phyloP scores from a whole-genome alignment of 2,329 filamentous ascomycete species.

The Aspergillus viridinutans region DNA sequence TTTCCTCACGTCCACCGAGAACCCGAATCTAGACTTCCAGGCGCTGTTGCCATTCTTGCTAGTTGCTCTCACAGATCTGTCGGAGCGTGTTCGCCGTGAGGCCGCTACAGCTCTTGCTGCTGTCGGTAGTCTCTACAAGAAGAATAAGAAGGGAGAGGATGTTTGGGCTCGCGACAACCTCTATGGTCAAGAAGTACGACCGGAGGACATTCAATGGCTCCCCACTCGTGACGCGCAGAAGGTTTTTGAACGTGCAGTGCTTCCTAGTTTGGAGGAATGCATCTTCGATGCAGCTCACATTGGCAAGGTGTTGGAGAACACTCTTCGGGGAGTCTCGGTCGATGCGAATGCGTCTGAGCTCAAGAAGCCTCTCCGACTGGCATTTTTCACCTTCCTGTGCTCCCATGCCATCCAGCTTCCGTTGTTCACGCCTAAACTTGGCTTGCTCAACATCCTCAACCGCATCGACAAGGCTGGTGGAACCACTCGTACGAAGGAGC shows the following conservation, averaged over 20 bases:
- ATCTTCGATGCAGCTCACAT: slow-evolving; percentile 73
- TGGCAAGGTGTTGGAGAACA: slow-evolving; percentile 56
- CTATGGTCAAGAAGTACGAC: slow-evolving; percentile 56
- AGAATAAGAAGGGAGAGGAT: slow-evolving; percentile 42
- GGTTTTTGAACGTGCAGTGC: slow-evolving; percentile 62
- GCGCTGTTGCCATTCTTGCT: slow-evolving; percentile 77
- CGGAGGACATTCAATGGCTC: slow-evolving; percentile 53
- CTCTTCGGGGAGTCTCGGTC: slow-evolving; percentile 51
- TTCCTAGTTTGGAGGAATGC: slow-evolving; percentile 78
- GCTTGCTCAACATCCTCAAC: slow-evolving; percentile 68
- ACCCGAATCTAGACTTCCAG: slow-evolving; percentile 64
- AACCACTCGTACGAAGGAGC: slow-evolving; percentile 65
- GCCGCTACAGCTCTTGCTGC: slow-evolving; percentile 64
- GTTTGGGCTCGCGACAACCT: slow-evolving; percentile 61
- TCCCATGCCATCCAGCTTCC: slow-evolving; percentile 69
- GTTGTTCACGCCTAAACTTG: slow-evolving; percentile 63
- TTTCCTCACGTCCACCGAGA: slow-evolving; percentile 48
- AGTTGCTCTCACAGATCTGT: slow-evolving; percentile 68
- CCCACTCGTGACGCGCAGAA: slow-evolving; percentile 54
- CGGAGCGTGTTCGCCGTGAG: slow-evolving; percentile 70
- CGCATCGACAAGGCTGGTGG: slow-evolving; percentile 67
- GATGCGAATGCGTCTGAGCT: slow-evolving; percentile 49
- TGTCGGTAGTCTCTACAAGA: slow-evolving; percentile 50
- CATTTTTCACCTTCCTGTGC: slow-evolving; percentile 67
- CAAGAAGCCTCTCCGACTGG: slow-evolving; percentile 60